Base-by-base conservation (phyloP, 768 basidiomycete genomes). In the Leccinum olivaceopallidum region DNA sequence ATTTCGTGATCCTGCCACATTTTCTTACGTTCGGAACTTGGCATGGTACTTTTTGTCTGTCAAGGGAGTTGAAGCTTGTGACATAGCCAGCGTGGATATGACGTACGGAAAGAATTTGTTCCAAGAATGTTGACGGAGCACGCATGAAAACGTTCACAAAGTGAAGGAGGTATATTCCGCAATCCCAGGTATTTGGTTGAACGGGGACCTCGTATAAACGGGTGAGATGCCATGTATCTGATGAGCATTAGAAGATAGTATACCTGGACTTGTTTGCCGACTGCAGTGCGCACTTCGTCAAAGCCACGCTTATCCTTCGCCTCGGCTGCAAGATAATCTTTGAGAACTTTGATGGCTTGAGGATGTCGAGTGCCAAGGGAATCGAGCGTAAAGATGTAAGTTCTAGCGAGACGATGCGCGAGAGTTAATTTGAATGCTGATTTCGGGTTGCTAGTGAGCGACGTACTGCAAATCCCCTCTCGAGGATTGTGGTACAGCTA, bases 171-270 rank as follows among this genome's bases (percentile, higher is more conserved):
- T 92, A 99, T 30, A 97, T 71, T 6, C 97, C 97, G 65, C 97
- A 99, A 72, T 98, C 95, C 68, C 88, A 92, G 63, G 80, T 92
- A 70, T 98, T 98, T 16, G 86, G 85, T 70, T 99, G 97, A 24
- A 79, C 77, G 4, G 96, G 96, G 4, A 95, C 92, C 93, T 96
- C 20, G 44, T 47, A 64, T 5, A 47, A 39, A 32, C 16, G 24
- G 8, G 32, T 71, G 22, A 59, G 36, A 50, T 39, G 48, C 22
- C 24, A 30, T 51, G 16, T 34, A 2, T 51, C n/a, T 51, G 26
- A 50, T 37, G 60, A 24, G 18, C 39, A 52, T 20, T 42, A 28
- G 44, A 54, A 30, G 32, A 62, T 2, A 13, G 74, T 79, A 42
- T 65, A 89, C 91, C 55, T 77, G 73, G 24, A 83, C 88, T 62